Base-by-base conservation (phyloP, 2,329 filamentous ascomycete species). In the Exophiala phaeomuriformis region DNA sequence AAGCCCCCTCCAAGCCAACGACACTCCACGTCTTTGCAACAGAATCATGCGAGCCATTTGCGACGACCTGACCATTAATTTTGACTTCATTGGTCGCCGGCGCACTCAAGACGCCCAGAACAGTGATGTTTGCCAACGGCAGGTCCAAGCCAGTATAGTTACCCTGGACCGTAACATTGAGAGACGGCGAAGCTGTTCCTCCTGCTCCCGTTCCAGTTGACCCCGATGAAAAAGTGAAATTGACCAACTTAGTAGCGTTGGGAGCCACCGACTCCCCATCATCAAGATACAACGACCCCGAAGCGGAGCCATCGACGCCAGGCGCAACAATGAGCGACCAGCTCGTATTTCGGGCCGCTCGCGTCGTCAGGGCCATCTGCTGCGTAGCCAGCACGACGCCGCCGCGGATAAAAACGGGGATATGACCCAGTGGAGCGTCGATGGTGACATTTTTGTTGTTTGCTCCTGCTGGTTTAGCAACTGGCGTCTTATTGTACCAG, bases 321-420 rank as follows among this genome's bases (percentile, higher is more conserved):
- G 86, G 75, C 2, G 84, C 83, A 1, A 81, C 78, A 6, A 89
- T 71, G 39, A 90, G 60, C 5, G 78, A 79, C 83, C 85, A 90
- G 0, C 81, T 77, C 45, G 80, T 86, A 46, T 75, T 72, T 35
- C 85, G 76, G 19, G 77, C 79, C 35, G 80, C 81, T 0, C 73
- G 69, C 0, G 85, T 89, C 1, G 85, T 89, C 68, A 85, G 72
- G 0, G 77, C 82, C 0, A 84, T 78, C 64, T 85, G 77, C 61
- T 90, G 85, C 55, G 80, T 76, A 0, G 86, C 84, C 0, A 90
- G 65, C 1, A 90, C 72, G 51, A 75, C 73, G 1, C 85, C 86
- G 28, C 86, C 86, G 8, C 85, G 79, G 12, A 90, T 66, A 62
- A 78, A 86, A 1, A 90, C 77, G 0, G 85, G 85, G 46, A 90